Base-by-base conservation (phyloP, 441 rosid species). In the Rhodomyrtus psidioides region DNA sequence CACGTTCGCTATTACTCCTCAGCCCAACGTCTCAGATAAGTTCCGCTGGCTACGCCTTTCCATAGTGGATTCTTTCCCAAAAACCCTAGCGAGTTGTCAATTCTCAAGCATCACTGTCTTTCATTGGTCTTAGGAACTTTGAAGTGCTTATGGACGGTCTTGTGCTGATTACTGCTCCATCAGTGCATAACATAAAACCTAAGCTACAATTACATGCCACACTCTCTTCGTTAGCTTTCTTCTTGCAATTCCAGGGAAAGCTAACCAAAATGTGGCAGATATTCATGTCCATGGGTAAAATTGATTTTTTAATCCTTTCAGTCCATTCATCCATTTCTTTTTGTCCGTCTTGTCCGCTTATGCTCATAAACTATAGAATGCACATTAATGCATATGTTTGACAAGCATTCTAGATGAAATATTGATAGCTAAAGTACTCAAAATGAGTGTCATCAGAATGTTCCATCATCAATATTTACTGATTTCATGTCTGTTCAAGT, bases 111-210 rank as follows among this genome's bases (percentile, higher is more conserved):
- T 39, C 79, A 70, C 39, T 39, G 9, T 70, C 49, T 34, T 39
- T 70, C 79, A 6, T 70, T 39, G 15, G n/a, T 7, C 21, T 70
- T 62, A 30, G 79, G 49, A 3, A 19, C 79, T 70, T 39, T 21
- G 79, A 70, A 70, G 79, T 84, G 86, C 86, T 81, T 87, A 84
- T 81, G 65, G 82, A 87, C 84, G 86, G 84, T 87, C 88, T 53
- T 87, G 86, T 87, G 84, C 84, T 87, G 86, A 84, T 21, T 87
- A 24, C 81, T 53, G 30, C 53, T 44, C 87, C 84, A 27, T 85
- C 89, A 88, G 82, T 58, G 83, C 84, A 57, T 54, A 88, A 88
- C 89, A 75, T 83, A 58, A 85, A 46, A 0, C 89, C 59, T 88
- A 85, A 83, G 89, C 87, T 85, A 75, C 87, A 59, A 9, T 27